phyloP scores from a whole-genome alignment of 75 land plant genomes.

The Pseudotsuga menziesii region DNA sequence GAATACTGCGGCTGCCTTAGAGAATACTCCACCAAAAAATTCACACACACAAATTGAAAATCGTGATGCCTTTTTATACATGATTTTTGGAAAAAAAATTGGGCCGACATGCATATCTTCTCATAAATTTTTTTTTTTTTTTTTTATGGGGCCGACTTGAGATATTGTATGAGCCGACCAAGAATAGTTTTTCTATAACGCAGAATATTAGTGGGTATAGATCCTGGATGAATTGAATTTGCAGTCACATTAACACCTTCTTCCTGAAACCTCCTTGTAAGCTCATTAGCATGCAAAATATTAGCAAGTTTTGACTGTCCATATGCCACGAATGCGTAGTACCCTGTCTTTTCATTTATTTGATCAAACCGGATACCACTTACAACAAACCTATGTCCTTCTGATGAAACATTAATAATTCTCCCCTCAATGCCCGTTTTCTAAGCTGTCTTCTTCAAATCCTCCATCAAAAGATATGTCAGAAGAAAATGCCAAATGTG shows the following conservation, averaged over 20 bases:
- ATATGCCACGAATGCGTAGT: slow-evolving; percentile 34
- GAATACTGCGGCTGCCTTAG: no score
- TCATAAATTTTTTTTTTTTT: no score
- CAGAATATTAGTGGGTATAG: not conserved
- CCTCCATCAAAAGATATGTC: slow-evolving; percentile 61
- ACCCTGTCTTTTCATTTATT: slow-evolving; percentile 60
- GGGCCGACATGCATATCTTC: no score
- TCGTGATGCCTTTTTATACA: no score
- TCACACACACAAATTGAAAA: no score
- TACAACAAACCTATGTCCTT: slow-evolving; percentile 31
- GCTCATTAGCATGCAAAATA: slow-evolving; percentile 67
- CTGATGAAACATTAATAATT: slow-evolving; percentile 63
- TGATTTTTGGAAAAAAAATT: no score
- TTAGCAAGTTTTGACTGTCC: slow-evolving; percentile 77
- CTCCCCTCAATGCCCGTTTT: slow-evolving; percentile 55
- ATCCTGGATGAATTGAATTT: slow-evolving; percentile 46
- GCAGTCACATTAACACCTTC: slow-evolving; percentile 46
- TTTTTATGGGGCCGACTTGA: no score
- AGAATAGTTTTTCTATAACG: not conserved
- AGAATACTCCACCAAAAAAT: no score
- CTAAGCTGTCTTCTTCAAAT: slow-evolving; percentile 53
- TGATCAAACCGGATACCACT: slow-evolving; percentile 53
- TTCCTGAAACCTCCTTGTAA: slow-evolving; percentile 44
- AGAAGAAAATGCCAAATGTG: slow-evolving; percentile 73
- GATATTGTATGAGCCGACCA: no score